Evolutionary conservation across 1,284 basidiomycete species (phyloP).

Genomic region (Termitomyces sp.): DNA sequence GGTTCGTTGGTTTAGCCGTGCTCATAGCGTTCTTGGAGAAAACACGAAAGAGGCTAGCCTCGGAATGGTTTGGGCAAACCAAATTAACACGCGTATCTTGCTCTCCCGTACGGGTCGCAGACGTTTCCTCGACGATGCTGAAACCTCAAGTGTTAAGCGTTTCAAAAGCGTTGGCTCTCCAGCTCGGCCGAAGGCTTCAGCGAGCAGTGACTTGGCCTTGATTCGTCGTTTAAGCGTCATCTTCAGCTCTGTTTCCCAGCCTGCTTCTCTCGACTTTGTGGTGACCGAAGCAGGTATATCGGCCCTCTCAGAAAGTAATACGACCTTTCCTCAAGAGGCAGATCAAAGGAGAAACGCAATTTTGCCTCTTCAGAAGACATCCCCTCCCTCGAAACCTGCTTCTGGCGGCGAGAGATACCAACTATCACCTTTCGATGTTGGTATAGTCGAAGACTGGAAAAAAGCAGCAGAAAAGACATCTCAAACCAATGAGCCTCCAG

Average conservation of each 20-base stretch:
- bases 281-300: conserved; percentile 58
- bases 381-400: conserved; percentile 1
- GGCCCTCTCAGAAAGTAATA: conserved; percentile 19
- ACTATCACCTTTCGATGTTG: conserved; percentile 35
- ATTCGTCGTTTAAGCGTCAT: conserved; percentile 67
- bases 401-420: conserved; percentile 16
- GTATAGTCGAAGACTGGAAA: conserved; percentile 25
- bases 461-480: conserved; percentile 7
- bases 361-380: neutral
- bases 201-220: conserved; percentile 35
- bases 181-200: neutral
- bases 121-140: conserved; percentile 43
- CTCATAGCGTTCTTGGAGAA: conserved; percentile 51
- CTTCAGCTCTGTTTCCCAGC: conserved; percentile 62
- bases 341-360: neutral
- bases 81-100: conserved; percentile 80
- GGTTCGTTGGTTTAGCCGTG: conserved; percentile 69
- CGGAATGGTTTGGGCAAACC: conserved; percentile 89
- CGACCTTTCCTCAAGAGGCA: neutral
- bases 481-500: conserved; percentile 17
- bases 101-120: conserved; percentile 72
- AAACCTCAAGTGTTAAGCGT: conserved; percentile 27
- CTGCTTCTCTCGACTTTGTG: conserved; percentile 67
- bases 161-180: conserved; percentile 15
- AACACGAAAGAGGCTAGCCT: conserved; percentile 73